A percentile compares a stretch with the other conserved stretches of the same genome.
phyloP scores from a whole-genome alignment of 495 filamentous ascomycete species.

The Annulohypoxylon stygium region DNA sequence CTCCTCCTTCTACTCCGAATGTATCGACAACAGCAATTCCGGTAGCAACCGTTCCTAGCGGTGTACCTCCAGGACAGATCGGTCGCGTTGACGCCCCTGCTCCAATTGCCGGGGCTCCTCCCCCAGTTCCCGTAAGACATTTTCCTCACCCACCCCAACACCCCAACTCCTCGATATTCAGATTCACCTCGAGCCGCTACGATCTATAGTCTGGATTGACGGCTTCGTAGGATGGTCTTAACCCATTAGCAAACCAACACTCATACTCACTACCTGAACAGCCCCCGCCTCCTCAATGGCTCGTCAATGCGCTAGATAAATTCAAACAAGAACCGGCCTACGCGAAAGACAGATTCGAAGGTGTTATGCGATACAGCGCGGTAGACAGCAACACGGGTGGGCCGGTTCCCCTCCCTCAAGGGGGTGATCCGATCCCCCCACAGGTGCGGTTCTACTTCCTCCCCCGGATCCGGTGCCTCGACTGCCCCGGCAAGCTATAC shows the following conservation, averaged over 20 bases:
- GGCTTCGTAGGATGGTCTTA: conserved; percentile 40
- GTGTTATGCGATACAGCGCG: conserved; percentile 85
- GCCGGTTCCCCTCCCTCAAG: conserved; percentile 62
- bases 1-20: conserved; percentile 65
- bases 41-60: conserved; percentile 51
- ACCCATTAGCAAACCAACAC: conserved; percentile 29
- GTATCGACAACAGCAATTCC: conserved; percentile 51
- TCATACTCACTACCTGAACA: conserved; percentile 56
- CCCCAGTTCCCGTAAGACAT: conserved; percentile 67
- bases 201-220: conserved; percentile 45
- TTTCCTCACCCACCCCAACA: conserved; percentile 40
- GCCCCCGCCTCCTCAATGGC: conserved; percentile 87
- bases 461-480: conserved; percentile 87
- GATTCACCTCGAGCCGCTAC: conserved; percentile 50
- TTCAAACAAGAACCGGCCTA: conserved; percentile 68
- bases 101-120: conserved; percentile 65
- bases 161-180: conserved; percentile 37
- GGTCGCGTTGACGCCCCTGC: conserved; percentile 75
- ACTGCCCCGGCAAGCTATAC: conserved; percentile 94
- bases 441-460: conserved; percentile 79
- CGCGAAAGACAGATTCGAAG: conserved; percentile 84
- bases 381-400: conserved; percentile 75
- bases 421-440: conserved; percentile 61
- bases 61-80: conserved; percentile 64
- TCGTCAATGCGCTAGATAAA: conserved; percentile 71